Conservation (phyloP, 2,329 filamentous ascomycete species). For the Colletotrichum endophyticum region DNA sequence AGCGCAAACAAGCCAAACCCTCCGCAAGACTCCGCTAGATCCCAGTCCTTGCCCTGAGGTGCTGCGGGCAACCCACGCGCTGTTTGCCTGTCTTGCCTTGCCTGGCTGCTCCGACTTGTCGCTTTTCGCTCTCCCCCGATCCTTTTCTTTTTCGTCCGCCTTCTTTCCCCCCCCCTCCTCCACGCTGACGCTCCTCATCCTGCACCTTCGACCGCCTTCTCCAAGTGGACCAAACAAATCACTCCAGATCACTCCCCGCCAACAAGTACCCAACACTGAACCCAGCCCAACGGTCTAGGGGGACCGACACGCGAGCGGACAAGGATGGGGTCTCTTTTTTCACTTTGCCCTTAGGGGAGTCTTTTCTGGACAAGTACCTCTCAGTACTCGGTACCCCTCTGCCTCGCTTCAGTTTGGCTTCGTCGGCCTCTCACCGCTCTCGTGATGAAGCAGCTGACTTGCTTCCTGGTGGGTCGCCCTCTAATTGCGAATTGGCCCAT, state of each 20-base stretch:
- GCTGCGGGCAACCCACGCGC: background rate
- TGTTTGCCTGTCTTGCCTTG: background rate
- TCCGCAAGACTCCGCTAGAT: constrained; percentile 20
- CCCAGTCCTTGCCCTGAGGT: background rate
- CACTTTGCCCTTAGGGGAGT: background rate
- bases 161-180: background rate
- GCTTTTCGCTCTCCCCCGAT: background rate
- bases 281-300: constrained; percentile 15
- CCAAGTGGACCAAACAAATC: constrained; percentile 6
- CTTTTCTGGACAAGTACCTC: background rate
- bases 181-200: background rate
- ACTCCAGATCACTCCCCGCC: constrained; percentile 16
- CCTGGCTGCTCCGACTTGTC: background rate
- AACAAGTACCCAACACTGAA: constrained; percentile 1
- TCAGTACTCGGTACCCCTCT: background rate
- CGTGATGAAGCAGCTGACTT: constrained; percentile 17
- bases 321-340: constrained; percentile 1
- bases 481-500: background rate
- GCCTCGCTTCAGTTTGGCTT: background rate
- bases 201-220: constrained; percentile 12
- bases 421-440: constrained; percentile 12
- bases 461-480: background rate
- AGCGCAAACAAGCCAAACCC: background rate
- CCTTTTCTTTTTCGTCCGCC: background rate
- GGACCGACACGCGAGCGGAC: constrained; percentile 14